These are phyloP conservation scores for Xylaria sp. DNA, from an alignment of 2,329 filamentous ascomycete genomes.

Conservation along the genomic window DNA sequence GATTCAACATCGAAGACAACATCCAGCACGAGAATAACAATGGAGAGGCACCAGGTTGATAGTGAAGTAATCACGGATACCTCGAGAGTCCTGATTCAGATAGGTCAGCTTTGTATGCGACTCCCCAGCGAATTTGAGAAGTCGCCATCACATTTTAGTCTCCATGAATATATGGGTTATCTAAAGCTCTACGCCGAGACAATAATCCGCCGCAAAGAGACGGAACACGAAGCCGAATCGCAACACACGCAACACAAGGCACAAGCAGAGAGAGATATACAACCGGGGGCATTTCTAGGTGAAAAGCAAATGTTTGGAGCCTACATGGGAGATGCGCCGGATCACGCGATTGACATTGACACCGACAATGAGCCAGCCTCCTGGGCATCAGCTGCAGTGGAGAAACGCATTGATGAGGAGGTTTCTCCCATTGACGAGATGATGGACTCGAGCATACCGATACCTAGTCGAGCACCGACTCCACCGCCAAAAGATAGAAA, in stretches of 20 bases:
- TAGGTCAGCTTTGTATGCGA: conserved; percentile 49
- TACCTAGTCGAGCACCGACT: conserved; percentile 49
- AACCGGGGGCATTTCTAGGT: conserved; percentile 47
- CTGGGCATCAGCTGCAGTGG: conserved; percentile 36
- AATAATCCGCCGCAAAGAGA: conserved; percentile 43
- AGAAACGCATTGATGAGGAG: conserved; percentile 37
- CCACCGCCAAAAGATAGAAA: conserved; percentile 51
- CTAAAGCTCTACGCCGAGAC: conserved; percentile 70
- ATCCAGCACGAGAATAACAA: conserved; percentile 41
- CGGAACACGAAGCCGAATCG: conserved; percentile 36
- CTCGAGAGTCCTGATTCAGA: conserved; percentile 51
- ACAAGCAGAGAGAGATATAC: conserved; percentile 9
- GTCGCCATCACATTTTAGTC: conserved; percentile 74
- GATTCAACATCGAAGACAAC: conserved; percentile 41
- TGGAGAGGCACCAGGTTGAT: conserved; percentile 41
- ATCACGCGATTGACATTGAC: conserved; percentile 56
- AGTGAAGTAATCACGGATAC: conserved; percentile 49
- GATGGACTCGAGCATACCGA: conserved; percentile 39
- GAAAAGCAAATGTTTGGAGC: conserved; percentile 46
- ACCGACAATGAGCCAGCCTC: conserved; percentile 41
- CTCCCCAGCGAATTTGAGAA: conserved; percentile 64
- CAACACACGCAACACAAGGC: conserved; percentile 9
- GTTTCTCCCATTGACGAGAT: conserved; percentile 39
- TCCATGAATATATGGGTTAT: conserved; percentile 76
- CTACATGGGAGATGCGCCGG: conserved; percentile 53